Base-by-base conservation (phyloP, 2,329 filamentous ascomycete genomes). In the Dichotomopilus funicola region DNA sequence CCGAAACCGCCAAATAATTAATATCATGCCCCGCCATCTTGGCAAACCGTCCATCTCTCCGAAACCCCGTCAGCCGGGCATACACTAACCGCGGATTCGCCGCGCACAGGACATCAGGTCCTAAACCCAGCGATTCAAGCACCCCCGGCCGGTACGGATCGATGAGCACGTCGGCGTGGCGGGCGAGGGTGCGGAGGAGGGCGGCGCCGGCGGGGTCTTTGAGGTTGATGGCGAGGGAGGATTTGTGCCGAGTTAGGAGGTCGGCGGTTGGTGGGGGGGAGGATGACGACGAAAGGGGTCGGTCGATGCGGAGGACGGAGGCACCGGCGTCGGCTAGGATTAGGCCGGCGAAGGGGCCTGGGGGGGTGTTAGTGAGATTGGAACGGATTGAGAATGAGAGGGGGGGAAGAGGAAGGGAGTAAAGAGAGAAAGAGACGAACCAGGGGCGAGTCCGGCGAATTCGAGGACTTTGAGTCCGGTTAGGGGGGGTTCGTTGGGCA, bases 21-120 rank as follows among this genome's bases (percentile, higher is more conserved):
- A 96, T 96, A 69, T 96, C 91, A 68, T 96, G 91, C 45, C 91
- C 91, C 0, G 91, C 91, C 91, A 96, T 96, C 65, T 80, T 73
- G 48, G 81, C 82, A 72, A 96, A 97, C 64, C 83, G 86, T 0
- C 91, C 92, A 71, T 95, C 89, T 41, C 91, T 79, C 10, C 92
- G 79, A 71, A 96, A 97, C 0, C 92, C 92, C 2, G 91, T 94
- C 81, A 97, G 87, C 42, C 92, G 85, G 6, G 82, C 90, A 55
- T 95, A 84, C 53, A 97, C 83, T 2, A 97, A 74, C 0, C 85
- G 77, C 9, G 86, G 87, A 70, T 96, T 96, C 13, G 80, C 67
- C 31, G 72, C 74, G 34, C 83, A 73, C 6, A 96, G 77, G 1
- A 81, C 79, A 0, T 80, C 78, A 6, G 92, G 92, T 0, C 83